Conservation (phyloP, 192 early-diverging fungal genomes). For the Coemansia sp. region DNA sequence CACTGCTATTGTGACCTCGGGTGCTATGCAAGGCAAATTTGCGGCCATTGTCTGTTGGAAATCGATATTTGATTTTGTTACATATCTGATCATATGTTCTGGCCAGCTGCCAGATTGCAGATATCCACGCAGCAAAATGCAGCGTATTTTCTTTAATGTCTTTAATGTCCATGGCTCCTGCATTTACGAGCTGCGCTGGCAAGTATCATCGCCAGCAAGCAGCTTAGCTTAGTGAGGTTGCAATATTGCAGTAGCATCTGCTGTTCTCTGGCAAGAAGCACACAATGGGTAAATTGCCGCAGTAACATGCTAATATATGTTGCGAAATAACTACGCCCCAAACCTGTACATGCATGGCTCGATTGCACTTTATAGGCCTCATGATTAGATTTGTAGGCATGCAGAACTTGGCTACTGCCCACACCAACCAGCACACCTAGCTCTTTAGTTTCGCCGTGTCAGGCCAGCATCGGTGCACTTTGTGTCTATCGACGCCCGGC, state of each 20-base stretch:
- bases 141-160: too few species aligned
- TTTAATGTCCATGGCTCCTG: too few species aligned
- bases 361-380: conserved; percentile 11
- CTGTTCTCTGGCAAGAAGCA: not conserved
- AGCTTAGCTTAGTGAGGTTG: not conserved
- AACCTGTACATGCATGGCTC: conserved; percentile 4
- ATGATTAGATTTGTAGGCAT: conserved; percentile 7
- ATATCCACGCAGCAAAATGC: not conserved
- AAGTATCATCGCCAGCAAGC: not conserved
- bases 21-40: not conserved
- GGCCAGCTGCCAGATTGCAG: not conserved
- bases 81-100: not conserved
- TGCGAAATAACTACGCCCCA: not conserved
- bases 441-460: not conserved
- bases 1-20: not conserved
- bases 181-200: too few species aligned
- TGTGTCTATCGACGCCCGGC: not conserved
- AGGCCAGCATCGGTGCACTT: not conserved
- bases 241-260: not conserved
- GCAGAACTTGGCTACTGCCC: conserved; percentile 3
- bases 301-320: conserved; percentile 1
- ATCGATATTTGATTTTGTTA: not conserved
- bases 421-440: not conserved
- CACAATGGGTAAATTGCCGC: conserved; percentile 11
- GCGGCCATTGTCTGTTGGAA: not conserved